Evolutionary conservation across 495 filamentous ascomycete species (phyloP), one percentile per base, ranked within the genome.

Genomic region (Terfezia claveryi): DNA sequence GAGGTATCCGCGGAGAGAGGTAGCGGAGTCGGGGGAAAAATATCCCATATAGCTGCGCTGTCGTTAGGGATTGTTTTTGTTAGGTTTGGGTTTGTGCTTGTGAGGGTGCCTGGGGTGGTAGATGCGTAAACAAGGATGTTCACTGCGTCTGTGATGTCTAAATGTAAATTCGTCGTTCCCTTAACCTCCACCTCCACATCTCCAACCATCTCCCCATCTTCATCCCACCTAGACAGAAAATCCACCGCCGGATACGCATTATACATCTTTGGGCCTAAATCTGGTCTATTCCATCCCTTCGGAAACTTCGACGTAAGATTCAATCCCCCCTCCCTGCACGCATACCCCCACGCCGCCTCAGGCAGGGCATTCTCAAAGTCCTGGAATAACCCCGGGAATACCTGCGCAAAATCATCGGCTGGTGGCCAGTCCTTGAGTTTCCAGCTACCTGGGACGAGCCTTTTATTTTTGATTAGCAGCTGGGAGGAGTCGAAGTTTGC

Each of bases 231-330:
- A 12, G 62, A 54, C 23, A 66, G 60, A 38, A 66, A 66, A 32
- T 66, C 63, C 10, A 57, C 51, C 1, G 63, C 55, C 8, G 63
- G 63, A 50, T 58, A 63, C 16, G 63, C 63, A 23, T 62, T 60
- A 16, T 66, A 66, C 64, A 66, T 66, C 41, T 67, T 67, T 23
- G 65, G 65, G 8, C 65, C 65, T 1, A 67, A 55, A 36, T 67
- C 65, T 2, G 65, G 65, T 10, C 56, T 56, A 27, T 58, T 60
- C 23, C 56, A 60, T 4, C 27, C 49, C 27, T 51, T 32, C 3
- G 56, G 62, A 12, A 67, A 58, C n/a, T 61, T 55, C 0, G 62
- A 57, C 0, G 61, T 62, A 4, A 67, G 55, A 51, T 67, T 67
- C 8, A 63, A 44, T 5, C 41, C 37, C 10, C 65, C 65, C 12